Percentiles rank a stretch among this genome's conserved stretches.
These are phyloP conservation scores for Phytophthora chlamydospora DNA, from an alignment of 352 stramenopile genomes.

Conservation along the genomic window DNA sequence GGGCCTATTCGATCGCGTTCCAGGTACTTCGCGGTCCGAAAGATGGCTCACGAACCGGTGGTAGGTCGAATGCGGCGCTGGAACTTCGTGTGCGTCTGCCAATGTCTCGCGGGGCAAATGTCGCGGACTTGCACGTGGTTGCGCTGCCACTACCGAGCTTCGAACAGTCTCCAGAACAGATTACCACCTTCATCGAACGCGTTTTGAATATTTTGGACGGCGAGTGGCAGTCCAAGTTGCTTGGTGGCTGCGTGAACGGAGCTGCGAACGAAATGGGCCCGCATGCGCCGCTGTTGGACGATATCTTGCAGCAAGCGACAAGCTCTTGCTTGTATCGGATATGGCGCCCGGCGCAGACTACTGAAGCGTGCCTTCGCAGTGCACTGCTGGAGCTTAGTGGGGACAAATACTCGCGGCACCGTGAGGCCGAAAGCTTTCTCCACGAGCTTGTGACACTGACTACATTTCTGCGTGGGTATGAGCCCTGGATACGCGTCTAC, in stretches of 20 bases:
- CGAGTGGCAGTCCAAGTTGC: conserved; percentile 34
- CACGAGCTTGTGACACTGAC: conserved; percentile 15
- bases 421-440: conserved; percentile 1
- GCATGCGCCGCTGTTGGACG: conserved; percentile 8
- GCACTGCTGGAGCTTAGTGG: conserved; percentile 21
- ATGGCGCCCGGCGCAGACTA: conserved; percentile 19
- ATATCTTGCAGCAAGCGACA: conserved; percentile 8
- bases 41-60: too few relatives aligned
- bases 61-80: conserved; percentile 17
- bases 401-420: not conserved
- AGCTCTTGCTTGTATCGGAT: conserved; percentile 27
- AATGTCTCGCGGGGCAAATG: conserved; percentile 5
- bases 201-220: conserved; percentile 32
- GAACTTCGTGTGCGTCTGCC: conserved; percentile 35
- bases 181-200: conserved; percentile 1
- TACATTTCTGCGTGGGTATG: conserved; percentile 22
- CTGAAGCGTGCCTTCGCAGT: conserved; percentile 14
- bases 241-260: conserved; percentile 24
- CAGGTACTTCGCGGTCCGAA: conserved; percentile 3
- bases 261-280: conserved; percentile 15
- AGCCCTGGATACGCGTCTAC: conserved; percentile 19
- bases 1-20: conserved; percentile 28
- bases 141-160: conserved; percentile 31
- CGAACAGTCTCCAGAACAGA: conserved; percentile 13
- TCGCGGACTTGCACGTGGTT: conserved; percentile 35